Conservation (phyloP, 2,329 filamentous ascomycete genomes). For the Pestalotiopsis sp. region DNA sequence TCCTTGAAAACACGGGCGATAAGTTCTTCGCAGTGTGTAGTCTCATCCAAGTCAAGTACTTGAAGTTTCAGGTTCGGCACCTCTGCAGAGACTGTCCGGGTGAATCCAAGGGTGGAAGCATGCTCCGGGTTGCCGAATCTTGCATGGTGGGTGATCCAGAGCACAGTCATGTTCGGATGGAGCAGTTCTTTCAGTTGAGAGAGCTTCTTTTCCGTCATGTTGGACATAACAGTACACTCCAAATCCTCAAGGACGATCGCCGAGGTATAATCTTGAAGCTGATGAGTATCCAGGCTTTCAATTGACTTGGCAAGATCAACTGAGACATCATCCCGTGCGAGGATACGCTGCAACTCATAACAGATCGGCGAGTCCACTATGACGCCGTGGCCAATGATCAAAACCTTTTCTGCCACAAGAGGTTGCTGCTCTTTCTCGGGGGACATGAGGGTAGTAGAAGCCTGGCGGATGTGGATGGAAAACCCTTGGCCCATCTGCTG, state of each 20-base stretch:
- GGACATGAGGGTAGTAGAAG: slow-evolving; percentile 25
- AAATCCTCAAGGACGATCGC: slow-evolving; percentile 40
- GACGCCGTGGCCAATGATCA: not conserved
- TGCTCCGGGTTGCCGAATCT: slow-evolving; percentile 26
- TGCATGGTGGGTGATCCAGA: slow-evolving; percentile 30
- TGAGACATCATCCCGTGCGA: not conserved
- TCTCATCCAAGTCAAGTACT: slow-evolving; percentile 28
- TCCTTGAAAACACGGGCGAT: slow-evolving; percentile 24
- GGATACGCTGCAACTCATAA: slow-evolving; percentile 35
- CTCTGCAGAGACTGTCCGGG: slow-evolving; percentile 33
- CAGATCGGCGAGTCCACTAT: slow-evolving; percentile 20
- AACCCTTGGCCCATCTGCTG: slow-evolving; percentile 36
- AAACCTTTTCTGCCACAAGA: not conserved
- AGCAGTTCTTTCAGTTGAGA: slow-evolving; percentile 26
- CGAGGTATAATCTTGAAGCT: slow-evolving; percentile 29
- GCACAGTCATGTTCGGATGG: slow-evolving; percentile 22
- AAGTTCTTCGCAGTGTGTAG: slow-evolving; percentile 11
- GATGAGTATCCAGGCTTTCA: slow-evolving; percentile 26
- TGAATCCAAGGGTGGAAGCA: slow-evolving; percentile 32
- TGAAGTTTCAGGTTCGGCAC: slow-evolving; percentile 29
- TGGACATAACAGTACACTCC: slow-evolving; percentile 35
- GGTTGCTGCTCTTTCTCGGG: slow-evolving; percentile 13
- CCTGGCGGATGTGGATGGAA: slow-evolving; percentile 41
- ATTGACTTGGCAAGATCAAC: slow-evolving; percentile 25
- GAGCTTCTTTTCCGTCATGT: slow-evolving; percentile 36